Evolutionary conservation across 371 early-diverging fungal species (phyloP), one percentile per base, ranked within the genome.

Genomic region (Mortierella sp.): DNA sequence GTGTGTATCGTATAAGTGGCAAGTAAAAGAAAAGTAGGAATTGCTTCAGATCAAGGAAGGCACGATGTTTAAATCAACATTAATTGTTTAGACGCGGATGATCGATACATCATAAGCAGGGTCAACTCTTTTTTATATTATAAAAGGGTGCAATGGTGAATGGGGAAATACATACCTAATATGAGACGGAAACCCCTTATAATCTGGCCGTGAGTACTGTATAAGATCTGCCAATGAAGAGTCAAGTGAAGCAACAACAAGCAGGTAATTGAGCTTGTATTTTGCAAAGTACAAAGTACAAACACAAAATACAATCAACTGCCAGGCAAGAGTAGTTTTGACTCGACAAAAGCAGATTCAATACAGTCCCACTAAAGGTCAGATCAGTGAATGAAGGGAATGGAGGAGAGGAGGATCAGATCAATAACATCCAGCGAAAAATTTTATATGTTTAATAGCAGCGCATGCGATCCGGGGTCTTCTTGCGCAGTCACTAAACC

Each of bases 21-120:
- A n/a, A 13, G 19, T 45, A 28, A 45, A 54, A 64, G 34, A 37
- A 54, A 22, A 61, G 29, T 56, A 26, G 0, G 40, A 28, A 22
- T 70, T 70, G 71, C 71, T 70, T 70, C 71, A 70, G 71, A 70
- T 70, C 71, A 70, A 70, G 71, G 71, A 70, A 70, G 71, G 71
- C 71, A 70, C 64, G 71, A 70, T 64, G 53, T 64, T 70, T 70
- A 19, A 64, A 59, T 70, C 71, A 70, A 70, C 71, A 70, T 58
- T 29, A 51, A 17, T 56, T 70, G 64, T 70, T 70, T 64, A 70
- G 71, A 70, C 71, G 64, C 37, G 71, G 71, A 70, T 55, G 37
- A 64, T 70, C 71, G 64, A 70, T 64, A 70, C 71, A 70, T 70
- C 71, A 51, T 64, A 63, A 70, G 71, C 70, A 70, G 68, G 8